phyloP scores from a whole-genome alignment of 805 yeast genomes.

The Yarrowia deformans region DNA sequence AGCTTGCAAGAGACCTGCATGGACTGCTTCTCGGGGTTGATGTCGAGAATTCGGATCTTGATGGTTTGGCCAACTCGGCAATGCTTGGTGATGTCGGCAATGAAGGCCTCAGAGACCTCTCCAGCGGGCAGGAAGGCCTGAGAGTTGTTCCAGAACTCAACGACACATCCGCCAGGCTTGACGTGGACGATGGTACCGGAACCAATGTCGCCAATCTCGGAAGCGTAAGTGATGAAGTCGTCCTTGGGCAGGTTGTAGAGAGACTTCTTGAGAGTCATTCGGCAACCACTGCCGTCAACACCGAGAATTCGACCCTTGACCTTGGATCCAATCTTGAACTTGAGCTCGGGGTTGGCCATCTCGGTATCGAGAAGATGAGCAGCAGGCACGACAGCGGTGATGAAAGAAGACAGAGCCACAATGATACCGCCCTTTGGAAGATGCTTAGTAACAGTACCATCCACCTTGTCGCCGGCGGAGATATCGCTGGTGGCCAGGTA shows the following conservation, averaged over 20 bases:
- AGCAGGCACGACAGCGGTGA: constrained; percentile 75
- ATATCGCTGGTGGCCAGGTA: constrained; percentile 76
- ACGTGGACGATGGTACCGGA: constrained; percentile 78
- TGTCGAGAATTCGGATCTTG: constrained; percentile 66
- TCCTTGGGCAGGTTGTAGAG: constrained; percentile 63
- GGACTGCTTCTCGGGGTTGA: constrained; percentile 61
- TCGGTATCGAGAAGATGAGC: constrained; percentile 83
- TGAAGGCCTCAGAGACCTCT: constrained; percentile 90
- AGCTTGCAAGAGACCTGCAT: constrained; percentile 78
- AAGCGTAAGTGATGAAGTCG: constrained; percentile 56
- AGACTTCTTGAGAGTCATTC: constrained; percentile 82
- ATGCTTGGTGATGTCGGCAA: constrained; percentile 76
- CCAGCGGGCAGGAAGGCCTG: constrained; percentile 83
- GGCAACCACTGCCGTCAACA: constrained; percentile 55
- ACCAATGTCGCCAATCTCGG: constrained; percentile 61
- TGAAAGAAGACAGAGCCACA: constrained; percentile 66
- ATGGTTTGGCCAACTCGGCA: constrained; percentile 86
- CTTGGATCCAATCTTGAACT: constrained; percentile 83
- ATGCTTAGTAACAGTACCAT: constrained; percentile 62
- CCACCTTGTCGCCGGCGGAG: constrained; percentile 72
- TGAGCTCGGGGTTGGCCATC: constrained; percentile 88
- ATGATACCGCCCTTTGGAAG: constrained; percentile 70
- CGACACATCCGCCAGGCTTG: constrained; percentile 77
- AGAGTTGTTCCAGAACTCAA: constrained; percentile 80
- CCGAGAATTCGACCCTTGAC: constrained; percentile 63